A percentile compares a stretch with the other conserved stretches of the same genome.
phyloP scores from a whole-genome alignment of 345 rosid species.

The Litchi chinensis region DNA sequence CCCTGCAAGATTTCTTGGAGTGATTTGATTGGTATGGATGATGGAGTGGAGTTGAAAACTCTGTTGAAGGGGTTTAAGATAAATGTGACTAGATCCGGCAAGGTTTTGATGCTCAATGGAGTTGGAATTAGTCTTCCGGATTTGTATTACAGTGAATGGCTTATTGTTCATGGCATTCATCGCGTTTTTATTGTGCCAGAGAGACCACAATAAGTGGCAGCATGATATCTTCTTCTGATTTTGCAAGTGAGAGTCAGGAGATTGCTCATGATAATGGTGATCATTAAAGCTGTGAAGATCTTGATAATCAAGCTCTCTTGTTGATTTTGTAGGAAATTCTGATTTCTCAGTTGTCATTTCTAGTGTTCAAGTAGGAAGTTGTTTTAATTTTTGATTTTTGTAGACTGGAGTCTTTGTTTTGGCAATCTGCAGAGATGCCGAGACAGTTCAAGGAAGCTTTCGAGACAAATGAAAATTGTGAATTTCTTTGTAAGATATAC shows the following conservation, averaged over 20 bases:
- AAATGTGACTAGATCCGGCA: conserved; percentile 26
- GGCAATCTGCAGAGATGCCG: too few relatives aligned
- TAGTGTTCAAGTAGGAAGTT: too few relatives aligned
- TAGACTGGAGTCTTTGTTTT: background rate
- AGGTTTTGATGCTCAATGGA: conserved; percentile 35
- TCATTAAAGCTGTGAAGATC: conserved; percentile 7
- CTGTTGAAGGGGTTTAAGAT: conserved; percentile 36
- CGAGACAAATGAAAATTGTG: background rate
- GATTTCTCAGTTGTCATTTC: too few relatives aligned
- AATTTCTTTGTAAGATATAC: background rate
- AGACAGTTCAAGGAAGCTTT: too few relatives aligned
- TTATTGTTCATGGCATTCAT: conserved; percentile 43
- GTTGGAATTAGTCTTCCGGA: conserved; percentile 29
- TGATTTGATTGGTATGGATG: conserved; percentile 32
- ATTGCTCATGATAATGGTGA: conserved; percentile 18
- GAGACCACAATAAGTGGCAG: background rate
- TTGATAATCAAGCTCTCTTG: background rate
- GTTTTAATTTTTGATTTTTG: background rate
- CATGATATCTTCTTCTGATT: conserved; percentile 1
- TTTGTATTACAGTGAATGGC: conserved; percentile 35
- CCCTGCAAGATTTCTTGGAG: conserved; percentile 37
- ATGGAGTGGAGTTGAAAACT: conserved; percentile 27
- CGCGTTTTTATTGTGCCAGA: conserved; percentile 20
- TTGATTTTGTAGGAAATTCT: background rate
- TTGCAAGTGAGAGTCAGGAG: background rate